A percentile compares a stretch with the other conserved stretches of the same genome.
Conservation (phyloP, 1,284 basidiomycete genomes). For the Irpex sp. region DNA sequence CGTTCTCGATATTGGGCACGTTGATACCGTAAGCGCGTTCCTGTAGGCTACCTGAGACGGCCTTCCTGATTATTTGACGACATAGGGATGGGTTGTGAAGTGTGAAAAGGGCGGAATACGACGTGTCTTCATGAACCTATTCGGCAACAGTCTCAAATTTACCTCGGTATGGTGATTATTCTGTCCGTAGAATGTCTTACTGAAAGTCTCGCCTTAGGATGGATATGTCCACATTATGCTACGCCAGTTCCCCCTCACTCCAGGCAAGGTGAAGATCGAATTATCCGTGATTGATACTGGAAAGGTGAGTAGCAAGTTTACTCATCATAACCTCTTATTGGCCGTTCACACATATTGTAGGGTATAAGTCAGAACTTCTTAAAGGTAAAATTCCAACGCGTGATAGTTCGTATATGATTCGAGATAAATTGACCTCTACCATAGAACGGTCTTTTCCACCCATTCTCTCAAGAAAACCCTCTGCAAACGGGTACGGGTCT, state of each 20-base stretch:
- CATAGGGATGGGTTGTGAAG: constrained; percentile 79
- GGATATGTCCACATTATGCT: constrained; percentile 87
- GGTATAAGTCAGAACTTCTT: constrained; percentile 86
- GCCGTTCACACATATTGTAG: constrained; percentile 26
- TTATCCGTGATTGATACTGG: constrained; percentile 88
- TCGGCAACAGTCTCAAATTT: constrained; percentile 93
- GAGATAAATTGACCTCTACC: neutral
- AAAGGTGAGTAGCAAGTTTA: constrained; percentile 44
- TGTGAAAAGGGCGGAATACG: constrained; percentile 93
- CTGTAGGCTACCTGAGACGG: too few relatives aligned
- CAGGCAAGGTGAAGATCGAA: constrained; percentile 70
- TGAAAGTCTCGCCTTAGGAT: constrained; percentile 37
- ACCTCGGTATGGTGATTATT: constrained; percentile 50
- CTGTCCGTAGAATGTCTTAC: neutral
- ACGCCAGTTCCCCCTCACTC: constrained; percentile 59
- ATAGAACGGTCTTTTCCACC: constrained; percentile 93
- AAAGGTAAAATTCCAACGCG: constrained; percentile 34
- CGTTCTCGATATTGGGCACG: constrained; percentile 79
- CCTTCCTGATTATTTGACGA: neutral
- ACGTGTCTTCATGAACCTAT: constrained; percentile 91
- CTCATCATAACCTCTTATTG: neutral
- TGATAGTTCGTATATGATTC: too few relatives aligned
- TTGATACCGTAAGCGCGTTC: constrained; percentile 48
- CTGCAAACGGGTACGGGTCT: constrained; percentile 91
- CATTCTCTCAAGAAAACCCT: constrained; percentile 92